Base-by-base conservation (phyloP, 768 basidiomycete species). In the Panaeolus papilionaceus region DNA sequence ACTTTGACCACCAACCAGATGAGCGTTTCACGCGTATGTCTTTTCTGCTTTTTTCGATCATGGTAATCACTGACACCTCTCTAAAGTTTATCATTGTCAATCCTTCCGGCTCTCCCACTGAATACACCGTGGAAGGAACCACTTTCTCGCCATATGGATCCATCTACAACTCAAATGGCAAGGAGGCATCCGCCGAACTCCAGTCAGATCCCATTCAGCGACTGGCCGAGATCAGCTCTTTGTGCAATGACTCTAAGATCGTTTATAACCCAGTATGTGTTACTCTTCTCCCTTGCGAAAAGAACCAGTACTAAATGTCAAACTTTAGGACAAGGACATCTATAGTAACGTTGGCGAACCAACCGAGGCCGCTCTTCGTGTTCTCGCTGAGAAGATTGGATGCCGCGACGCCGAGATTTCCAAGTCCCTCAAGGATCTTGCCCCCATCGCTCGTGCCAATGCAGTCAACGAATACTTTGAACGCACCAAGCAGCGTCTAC, bases 1-100 rank as follows among this genome's bases (percentile, higher is more conserved):
- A 96, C 95, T 39, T 75, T 98, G 74, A 98, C 96, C 10, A 98
- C 95, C 14, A 98, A 95, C 79, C 97, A 99, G 77, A 99, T 99
- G 97, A 93, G 94, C 73, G 94, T 98, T 26, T 92, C 94, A 38
- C 88, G 83, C 79, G 91, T 93, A 77, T 65, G 83, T 79, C 42
- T 12, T 39, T 28, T 42, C 64, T 33, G 23, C 9, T 14, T 37
- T 61, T 37, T 39, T 26, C 33, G 12, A 33, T 47, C 28, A 10
- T 68, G 2, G 20, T 20, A 37, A 54, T 58, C 63, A 6, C 38
- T 49, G 44, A 44, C 14, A 26, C 6, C 63, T n/a, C 20, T 65
- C 44, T 67, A 33, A 66, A 96, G 91, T 98, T 98, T 82, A 78
- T 92, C 51, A 85, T 93, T 38, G 82, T 95, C 61, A 88, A 92